These are phyloP conservation scores for Trametopsis cervina DNA, from an alignment of 768 basidiomycete genomes.

Conservation along the genomic window DNA sequence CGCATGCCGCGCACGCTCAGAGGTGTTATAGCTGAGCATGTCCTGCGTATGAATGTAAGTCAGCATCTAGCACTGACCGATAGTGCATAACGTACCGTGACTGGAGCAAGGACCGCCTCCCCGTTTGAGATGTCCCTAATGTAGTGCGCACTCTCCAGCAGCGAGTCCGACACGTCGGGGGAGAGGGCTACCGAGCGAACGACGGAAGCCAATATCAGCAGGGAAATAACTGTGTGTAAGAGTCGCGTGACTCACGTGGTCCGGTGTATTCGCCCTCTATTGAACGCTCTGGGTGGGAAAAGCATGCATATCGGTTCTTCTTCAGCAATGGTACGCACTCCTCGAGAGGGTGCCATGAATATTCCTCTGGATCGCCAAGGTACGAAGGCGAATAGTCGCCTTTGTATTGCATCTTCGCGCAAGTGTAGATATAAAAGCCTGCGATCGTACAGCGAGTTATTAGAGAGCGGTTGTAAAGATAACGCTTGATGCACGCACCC, in stretches of 20 bases:
- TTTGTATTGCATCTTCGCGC: constrained; percentile 95
- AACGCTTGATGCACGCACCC: constrained; percentile 48
- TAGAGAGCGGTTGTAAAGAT: background rate
- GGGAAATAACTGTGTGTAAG: background rate
- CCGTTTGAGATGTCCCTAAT: no score
- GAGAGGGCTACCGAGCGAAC: no score
- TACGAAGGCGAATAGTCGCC: constrained; percentile 88
- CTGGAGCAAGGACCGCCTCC: no score
- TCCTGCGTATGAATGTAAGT: no score
- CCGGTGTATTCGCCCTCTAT: constrained; percentile 26
- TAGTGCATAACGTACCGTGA: no score
- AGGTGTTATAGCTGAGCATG: no score
- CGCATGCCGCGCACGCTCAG: no score
- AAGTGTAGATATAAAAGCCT: constrained; percentile 93
- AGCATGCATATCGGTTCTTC: constrained; percentile 60
- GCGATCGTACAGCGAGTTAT: constrained; percentile 2
- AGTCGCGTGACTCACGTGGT: constrained; percentile 16
- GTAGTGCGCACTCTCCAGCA: no score
- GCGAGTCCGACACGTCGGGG: no score
- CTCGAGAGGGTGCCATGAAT: constrained; percentile 67
- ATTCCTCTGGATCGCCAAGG: constrained; percentile 80
- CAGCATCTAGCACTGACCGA: no score
- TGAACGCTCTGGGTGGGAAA: constrained; percentile 57
- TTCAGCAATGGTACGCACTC: constrained; percentile 57
- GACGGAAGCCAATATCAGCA: no score